Conservation (phyloP, 2,329 filamentous ascomycete species). For the Monilinia aucupariae region DNA sequence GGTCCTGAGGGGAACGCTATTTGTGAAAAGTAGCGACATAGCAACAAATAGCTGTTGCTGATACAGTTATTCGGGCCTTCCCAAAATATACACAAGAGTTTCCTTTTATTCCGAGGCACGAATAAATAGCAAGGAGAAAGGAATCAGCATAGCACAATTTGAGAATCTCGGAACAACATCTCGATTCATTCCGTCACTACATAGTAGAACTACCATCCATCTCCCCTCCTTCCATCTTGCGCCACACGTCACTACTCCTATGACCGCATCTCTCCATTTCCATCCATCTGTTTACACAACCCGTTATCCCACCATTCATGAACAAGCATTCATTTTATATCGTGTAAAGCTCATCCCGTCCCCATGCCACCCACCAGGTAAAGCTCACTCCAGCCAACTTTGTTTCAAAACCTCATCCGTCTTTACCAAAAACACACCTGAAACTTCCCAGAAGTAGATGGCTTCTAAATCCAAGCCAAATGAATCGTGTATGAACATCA, state of each 20-base stretch:
- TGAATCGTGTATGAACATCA: constrained; percentile 17
- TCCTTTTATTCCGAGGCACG: not conserved
- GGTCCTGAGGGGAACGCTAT: too few species aligned
- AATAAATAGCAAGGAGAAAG: not conserved
- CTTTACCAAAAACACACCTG: not conserved
- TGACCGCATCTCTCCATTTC: not conserved
- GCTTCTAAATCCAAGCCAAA: constrained; percentile 2
- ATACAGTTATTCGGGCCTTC: too few species aligned
- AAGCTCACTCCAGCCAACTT: not conserved
- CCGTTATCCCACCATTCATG: not conserved
- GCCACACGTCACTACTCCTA: not conserved
- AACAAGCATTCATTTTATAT: not conserved
- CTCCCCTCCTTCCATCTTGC: not conserved
- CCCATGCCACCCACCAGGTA: not conserved
- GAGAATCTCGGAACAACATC: not conserved
- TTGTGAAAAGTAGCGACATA: too few species aligned
- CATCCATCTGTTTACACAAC: not conserved
- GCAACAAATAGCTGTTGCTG: too few species aligned
- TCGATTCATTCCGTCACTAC: not conserved
- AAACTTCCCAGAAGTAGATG: not conserved
- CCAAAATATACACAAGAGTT: too few species aligned
- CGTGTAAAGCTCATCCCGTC: not conserved
- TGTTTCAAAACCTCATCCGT: not conserved
- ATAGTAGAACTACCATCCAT: not conserved
- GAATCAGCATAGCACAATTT: not conserved